Base-by-base conservation (phyloP, 305 asterid genomes). In the Solanum hybrid region DNA sequence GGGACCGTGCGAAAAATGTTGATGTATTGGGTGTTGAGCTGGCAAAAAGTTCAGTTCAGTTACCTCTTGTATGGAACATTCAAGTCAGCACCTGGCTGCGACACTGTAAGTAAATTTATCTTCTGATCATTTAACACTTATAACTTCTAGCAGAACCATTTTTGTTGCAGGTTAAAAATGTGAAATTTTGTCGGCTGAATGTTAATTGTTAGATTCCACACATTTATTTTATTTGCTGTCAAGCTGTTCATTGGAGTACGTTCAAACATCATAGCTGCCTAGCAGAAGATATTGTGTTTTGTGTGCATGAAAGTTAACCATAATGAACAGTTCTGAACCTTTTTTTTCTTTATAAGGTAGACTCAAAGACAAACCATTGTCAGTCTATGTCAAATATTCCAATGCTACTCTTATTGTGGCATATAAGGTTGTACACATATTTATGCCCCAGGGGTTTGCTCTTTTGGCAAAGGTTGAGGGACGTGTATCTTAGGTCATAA, bases 51-150 rank as follows among this genome's bases (percentile, higher is more conserved):
- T 91, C 99, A 31, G 99, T 96, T 90, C 96, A 94, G 92, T 39
- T 97, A 89, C 99, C 99, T 33, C 96, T 94, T 89, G 96, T 94
- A 74, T 97, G 99, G 99, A 97, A 97, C 92, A 96, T 97, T 93
- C 99, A 96, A 97, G 99, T 97, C 94, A 97, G 99, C 96, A 97
- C 99, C 94, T 97, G 99, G 99, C 97, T 97, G 90, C 94, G 99
- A 89, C 98, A 97, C 92, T 97, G 99, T 96, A 92, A 96, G 99
- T 95, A 90, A 71, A 67, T 40, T 74, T 91, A 79, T 89, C 28
- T 90, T 91, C 74, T 36, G 18, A 73, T 75, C 81, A 29, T 77
- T 77, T 42, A 40, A 42, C 16, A 40, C 12, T 2, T 14, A 3
- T 8, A 82, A 82, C 26, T 82, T 81, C 26, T 82, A 82, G 71